phyloP scores from a whole-genome alignment of 225 moss, liverwort and hornwort genomes.

The Asterella californica region DNA sequence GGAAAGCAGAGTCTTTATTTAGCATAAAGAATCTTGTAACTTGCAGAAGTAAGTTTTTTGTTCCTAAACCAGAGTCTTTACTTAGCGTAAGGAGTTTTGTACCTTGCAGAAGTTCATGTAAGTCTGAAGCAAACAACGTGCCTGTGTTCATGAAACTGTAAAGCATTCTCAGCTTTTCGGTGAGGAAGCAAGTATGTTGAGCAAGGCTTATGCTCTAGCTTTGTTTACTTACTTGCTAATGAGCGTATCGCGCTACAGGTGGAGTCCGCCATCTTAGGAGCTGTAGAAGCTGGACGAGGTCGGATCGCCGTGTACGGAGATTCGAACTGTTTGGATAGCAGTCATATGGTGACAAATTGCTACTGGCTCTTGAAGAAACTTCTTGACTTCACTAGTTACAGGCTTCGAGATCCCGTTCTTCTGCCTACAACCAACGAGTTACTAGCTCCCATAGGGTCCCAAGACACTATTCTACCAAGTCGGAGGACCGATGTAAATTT shows the following conservation, averaged over 20 bases:
- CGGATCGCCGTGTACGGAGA: constrained; percentile 91
- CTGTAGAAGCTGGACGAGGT: constrained; percentile 72
- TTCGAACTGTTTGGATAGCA: constrained; percentile 92
- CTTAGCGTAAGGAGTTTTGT: not conserved
- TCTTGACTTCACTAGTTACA: constrained; percentile 69
- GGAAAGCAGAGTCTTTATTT: not conserved
- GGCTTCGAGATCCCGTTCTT: constrained; percentile 62
- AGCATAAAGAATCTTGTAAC: not conserved
- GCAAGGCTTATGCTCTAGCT: not conserved
- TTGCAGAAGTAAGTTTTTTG: too few relatives aligned
- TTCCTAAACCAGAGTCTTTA: not conserved
- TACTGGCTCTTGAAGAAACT: constrained; percentile 90
- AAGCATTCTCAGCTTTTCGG: not conserved
- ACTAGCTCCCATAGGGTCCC: constrained; percentile 48
- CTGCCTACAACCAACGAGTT: constrained; percentile 77
- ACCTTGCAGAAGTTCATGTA: not conserved
- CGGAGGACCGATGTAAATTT: constrained; percentile 78
- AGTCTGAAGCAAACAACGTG: not conserved
- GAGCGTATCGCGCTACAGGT: constrained; percentile 39
- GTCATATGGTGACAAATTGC: constrained; percentile 95
- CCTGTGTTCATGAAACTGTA: too few relatives aligned
- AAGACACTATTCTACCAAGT: constrained; percentile 48
- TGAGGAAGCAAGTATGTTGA: not conserved
- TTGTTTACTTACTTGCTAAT: not conserved
- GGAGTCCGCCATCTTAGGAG: constrained; percentile 84